A percentile compares a stretch with the other conserved stretches of the same genome.
Conservation (phyloP, 2,329 filamentous ascomycete species). For the Aureobasidium vineae region DNA sequence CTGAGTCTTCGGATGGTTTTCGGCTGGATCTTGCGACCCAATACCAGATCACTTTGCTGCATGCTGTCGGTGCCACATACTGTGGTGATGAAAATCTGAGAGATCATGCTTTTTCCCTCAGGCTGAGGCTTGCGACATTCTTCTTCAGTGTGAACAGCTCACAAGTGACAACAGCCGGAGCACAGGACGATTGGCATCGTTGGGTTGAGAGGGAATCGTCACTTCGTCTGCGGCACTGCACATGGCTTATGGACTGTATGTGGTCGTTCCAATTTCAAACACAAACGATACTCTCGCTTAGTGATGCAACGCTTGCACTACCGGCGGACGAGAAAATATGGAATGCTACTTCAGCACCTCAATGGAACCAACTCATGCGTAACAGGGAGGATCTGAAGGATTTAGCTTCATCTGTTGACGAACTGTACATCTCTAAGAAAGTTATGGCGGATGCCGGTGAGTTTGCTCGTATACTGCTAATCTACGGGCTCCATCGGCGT, state of each 20-base stretch:
- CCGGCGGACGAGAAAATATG: constrained; percentile 19
- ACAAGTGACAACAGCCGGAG: neutral
- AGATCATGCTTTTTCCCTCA: neutral
- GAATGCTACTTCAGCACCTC: neutral
- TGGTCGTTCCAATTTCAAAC: constrained; percentile 30
- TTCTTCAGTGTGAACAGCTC: neutral
- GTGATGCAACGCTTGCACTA: constrained; percentile 30
- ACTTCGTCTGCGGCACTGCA: constrained; percentile 29
- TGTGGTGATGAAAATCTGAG: neutral
- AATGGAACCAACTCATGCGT: neutral
- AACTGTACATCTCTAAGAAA: constrained; percentile 52
- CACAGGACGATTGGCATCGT: neutral
- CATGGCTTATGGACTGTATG: constrained; percentile 34
- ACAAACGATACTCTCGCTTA: constrained; percentile 27
- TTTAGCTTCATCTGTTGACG: constrained; percentile 21
- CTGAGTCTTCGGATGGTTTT: neutral
- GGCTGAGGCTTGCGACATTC: neutral
- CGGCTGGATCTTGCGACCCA: neutral
- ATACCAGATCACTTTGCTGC: neutral
- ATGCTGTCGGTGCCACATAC: neutral
- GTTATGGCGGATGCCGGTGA: constrained; percentile 48
- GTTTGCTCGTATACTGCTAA: constrained; percentile 50
- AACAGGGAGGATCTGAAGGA: neutral
- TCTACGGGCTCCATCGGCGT: constrained; percentile 52
- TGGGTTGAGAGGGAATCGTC: constrained; percentile 30